These are phyloP conservation scores for Penicillium cinerascens DNA, from an alignment of 495 filamentous ascomycete species.

Conservation along the genomic window DNA sequence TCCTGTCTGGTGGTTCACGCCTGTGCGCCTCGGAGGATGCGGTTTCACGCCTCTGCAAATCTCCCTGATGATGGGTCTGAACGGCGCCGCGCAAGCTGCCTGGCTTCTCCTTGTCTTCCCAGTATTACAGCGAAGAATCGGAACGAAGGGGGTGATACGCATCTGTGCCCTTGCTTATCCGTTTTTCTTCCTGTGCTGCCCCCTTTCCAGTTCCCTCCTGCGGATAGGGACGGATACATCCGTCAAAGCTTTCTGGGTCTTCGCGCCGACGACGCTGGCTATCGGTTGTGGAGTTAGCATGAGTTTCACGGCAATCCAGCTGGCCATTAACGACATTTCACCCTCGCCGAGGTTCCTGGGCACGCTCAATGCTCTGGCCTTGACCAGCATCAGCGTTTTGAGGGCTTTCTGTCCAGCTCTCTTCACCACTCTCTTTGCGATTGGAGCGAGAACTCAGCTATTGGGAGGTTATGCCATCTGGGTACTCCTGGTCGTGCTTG, in stretches of 20 bases:
- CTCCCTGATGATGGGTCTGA: conserved; percentile 55
- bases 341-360: conserved; percentile 57
- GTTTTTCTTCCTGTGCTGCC: conserved; percentile 50
- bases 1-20: background rate
- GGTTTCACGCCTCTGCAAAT: conserved; percentile 57
- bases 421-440: conserved; percentile 59
- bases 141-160: conserved; percentile 58
- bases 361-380: conserved; percentile 61
- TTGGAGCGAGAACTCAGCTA: conserved; percentile 53
- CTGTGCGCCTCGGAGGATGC: conserved; percentile 53
- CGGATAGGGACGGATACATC: conserved; percentile 28
- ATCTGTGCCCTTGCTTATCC: conserved; percentile 54
- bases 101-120: conserved; percentile 67
- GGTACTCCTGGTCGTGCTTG: conserved; percentile 52
- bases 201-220: conserved; percentile 52
- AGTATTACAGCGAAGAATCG: conserved; percentile 51
- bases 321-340: conserved; percentile 64
- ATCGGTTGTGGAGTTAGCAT: conserved; percentile 60
- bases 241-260: conserved; percentile 52
- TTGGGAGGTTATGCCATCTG: conserved; percentile 62
- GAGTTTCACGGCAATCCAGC: conserved; percentile 65
- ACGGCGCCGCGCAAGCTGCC: conserved; percentile 55
- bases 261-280: conserved; percentile 34
- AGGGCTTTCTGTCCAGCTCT: conserved; percentile 58
- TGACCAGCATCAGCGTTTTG: conserved; percentile 49